Evolutionary conservation across 2,329 filamentous ascomycete genomes (phyloP).

Genomic region (Immersiporthe knoxdaviesiana): DNA sequence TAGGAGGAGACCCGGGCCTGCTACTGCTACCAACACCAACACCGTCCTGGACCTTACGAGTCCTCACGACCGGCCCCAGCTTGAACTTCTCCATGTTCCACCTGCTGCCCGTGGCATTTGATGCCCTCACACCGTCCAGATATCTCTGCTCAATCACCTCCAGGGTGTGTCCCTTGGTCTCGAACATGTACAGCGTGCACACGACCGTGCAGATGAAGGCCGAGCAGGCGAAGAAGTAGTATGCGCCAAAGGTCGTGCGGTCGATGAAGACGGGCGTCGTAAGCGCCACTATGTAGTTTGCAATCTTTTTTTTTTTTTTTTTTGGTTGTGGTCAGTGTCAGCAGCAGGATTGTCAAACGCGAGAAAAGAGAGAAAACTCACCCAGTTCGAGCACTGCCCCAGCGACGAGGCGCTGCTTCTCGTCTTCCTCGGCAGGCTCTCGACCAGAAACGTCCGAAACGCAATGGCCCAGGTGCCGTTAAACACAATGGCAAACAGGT

Average conservation of each 20-base stretch:
- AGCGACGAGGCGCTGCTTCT: constrained; percentile 58
- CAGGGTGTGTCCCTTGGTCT: constrained; percentile 47
- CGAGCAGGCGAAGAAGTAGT: constrained; percentile 49
- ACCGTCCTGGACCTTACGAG: background rate
- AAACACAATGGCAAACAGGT: constrained; percentile 51
- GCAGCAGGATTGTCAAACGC: background rate
- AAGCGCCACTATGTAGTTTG: constrained; percentile 51
- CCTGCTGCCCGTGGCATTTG: constrained; percentile 10
- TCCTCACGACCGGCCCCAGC: constrained; percentile 12
- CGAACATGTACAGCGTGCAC: constrained; percentile 46
- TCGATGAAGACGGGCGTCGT: constrained; percentile 47
- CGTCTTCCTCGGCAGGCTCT: constrained; percentile 59
- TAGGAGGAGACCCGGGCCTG: constrained; percentile 6
- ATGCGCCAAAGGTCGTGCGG: constrained; percentile 46
- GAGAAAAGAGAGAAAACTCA: constrained; percentile 30
- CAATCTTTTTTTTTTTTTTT: no score
- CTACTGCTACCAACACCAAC: background rate
- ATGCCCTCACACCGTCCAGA: constrained; percentile 10
- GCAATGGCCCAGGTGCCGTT: constrained; percentile 56
- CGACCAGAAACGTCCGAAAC: constrained; percentile 56
- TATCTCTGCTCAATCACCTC: constrained; percentile 43
- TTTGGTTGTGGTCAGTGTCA: no score
- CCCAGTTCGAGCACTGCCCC: constrained; percentile 58
- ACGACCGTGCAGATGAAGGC: constrained; percentile 43
- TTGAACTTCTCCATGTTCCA: constrained; percentile 23